These are phyloP conservation scores for Musa acuminata DNA, from an alignment of 176 grass and related monocot species.

Conservation along the genomic window DNA sequence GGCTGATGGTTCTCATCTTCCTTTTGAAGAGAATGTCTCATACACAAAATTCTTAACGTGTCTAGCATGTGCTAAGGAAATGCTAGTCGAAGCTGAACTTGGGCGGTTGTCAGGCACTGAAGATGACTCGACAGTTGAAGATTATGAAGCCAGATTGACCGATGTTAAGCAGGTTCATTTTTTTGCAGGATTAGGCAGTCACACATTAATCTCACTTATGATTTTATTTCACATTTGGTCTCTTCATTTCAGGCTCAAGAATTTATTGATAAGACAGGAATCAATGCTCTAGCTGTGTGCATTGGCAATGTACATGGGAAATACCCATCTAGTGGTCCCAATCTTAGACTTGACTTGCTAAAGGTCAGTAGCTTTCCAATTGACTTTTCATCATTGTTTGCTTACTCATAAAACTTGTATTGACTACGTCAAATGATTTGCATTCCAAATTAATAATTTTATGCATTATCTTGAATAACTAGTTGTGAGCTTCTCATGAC, in stretches of 20 bases:
- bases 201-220: background rate
- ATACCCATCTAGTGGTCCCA: slow-evolving; percentile 69
- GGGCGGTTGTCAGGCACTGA: slow-evolving; percentile 83
- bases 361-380: slow-evolving; percentile 49
- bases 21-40: slow-evolving; percentile 53
- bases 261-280: slow-evolving; percentile 77
- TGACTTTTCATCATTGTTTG: background rate
- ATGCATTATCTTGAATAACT: too few relatives aligned
- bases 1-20: slow-evolving; percentile 82
- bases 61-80: slow-evolving; percentile 53
- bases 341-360: slow-evolving; percentile 71
- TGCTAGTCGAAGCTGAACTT: slow-evolving; percentile 92
- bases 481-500: too few relatives aligned
- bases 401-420: background rate
- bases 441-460: too few relatives aligned
- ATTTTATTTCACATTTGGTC: background rate
- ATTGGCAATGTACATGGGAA: slow-evolving; percentile 92
- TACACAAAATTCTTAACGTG: slow-evolving; percentile 55
- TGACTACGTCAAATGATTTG: background rate
- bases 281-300: slow-evolving; percentile 89
- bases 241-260: slow-evolving; percentile 50
- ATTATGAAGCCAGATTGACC: slow-evolving; percentile 77
- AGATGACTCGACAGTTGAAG: slow-evolving; percentile 82
- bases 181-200: background rate
- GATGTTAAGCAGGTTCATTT: slow-evolving; percentile 60